Conservation (phyloP, 2,329 filamentous ascomycete genomes). For the Fusarium pininemorale region DNA sequence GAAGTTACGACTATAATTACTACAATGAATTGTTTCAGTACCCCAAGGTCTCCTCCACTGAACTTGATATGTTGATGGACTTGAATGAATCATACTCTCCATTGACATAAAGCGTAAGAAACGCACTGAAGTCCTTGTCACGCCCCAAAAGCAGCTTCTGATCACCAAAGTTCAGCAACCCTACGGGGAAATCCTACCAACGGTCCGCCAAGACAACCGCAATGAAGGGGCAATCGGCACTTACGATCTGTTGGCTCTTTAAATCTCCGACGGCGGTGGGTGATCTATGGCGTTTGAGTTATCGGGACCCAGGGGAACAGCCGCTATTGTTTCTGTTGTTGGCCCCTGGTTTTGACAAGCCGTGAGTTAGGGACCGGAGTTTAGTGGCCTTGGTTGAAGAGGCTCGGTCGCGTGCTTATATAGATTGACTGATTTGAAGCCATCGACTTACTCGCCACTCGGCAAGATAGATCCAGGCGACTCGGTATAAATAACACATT, state of each 20-base stretch:
- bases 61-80: background rate
- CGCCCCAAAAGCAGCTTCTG: background rate
- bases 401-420: background rate
- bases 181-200: background rate
- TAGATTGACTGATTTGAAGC: no score
- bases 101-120: background rate
- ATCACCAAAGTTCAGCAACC: background rate
- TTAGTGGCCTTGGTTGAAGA: background rate
- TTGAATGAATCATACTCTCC: background rate
- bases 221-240: background rate
- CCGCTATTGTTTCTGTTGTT: background rate
- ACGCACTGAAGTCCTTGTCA: rapidly evolving
- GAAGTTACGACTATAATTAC: constrained; percentile 27
- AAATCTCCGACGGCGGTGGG: background rate
- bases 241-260: background rate
- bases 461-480: no score
- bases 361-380: background rate
- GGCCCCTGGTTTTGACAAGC: no score
- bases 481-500: no score
- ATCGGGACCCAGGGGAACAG: background rate
- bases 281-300: background rate
- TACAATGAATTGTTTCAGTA: background rate
- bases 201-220: background rate
- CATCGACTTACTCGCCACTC: no score
- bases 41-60: background rate